Percentiles rank a stretch among this genome's conserved stretches.
These are phyloP conservation scores for Clathrus columnatus DNA, from an alignment of 768 basidiomycete species.

Conservation along the genomic window DNA sequence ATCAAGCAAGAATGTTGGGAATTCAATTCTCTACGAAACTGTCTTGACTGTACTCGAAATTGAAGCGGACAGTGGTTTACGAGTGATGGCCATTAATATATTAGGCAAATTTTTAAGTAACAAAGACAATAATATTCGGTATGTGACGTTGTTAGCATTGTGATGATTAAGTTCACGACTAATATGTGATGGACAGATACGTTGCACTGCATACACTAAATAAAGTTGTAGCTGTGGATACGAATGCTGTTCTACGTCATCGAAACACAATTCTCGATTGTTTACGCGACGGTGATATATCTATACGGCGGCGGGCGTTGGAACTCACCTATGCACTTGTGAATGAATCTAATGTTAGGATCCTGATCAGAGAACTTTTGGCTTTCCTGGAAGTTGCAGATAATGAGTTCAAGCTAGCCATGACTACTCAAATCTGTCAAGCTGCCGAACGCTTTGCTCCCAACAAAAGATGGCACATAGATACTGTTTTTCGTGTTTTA, in stretches of 20 bases:
- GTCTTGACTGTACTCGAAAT: constrained; percentile 95
- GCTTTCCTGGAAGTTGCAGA: constrained; percentile 98
- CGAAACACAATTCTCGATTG: constrained; percentile 99
- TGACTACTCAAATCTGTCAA: constrained; percentile 95
- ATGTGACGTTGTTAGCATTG: constrained; percentile 17
- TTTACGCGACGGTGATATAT: constrained; percentile 97
- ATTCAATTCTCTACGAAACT: constrained; percentile 95
- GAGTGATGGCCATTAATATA: constrained; percentile 99
- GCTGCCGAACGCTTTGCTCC: constrained; percentile 96
- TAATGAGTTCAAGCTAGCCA: constrained; percentile 95
- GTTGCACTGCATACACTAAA: constrained; percentile 97
- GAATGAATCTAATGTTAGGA: constrained; percentile 88
- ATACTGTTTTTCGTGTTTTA: constrained; percentile 86
- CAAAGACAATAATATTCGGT: constrained; percentile 98
- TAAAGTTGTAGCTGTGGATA: constrained; percentile 97
- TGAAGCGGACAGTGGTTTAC: constrained; percentile 88
- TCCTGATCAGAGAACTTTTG: constrained; percentile 85
- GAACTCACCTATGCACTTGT: constrained; percentile 96
- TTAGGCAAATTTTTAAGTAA: constrained; percentile 97
- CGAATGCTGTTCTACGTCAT: constrained; percentile 95
- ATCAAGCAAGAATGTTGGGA: constrained; percentile 95
- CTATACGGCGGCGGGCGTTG: constrained; percentile 91
- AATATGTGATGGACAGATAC: constrained; percentile 66
- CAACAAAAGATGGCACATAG: constrained; percentile 98
- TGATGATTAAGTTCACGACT: not conserved